Evolutionary conservation across 495 filamentous ascomycete species (phyloP).

Genomic region (Hypomontagnella monticulosa): DNA sequence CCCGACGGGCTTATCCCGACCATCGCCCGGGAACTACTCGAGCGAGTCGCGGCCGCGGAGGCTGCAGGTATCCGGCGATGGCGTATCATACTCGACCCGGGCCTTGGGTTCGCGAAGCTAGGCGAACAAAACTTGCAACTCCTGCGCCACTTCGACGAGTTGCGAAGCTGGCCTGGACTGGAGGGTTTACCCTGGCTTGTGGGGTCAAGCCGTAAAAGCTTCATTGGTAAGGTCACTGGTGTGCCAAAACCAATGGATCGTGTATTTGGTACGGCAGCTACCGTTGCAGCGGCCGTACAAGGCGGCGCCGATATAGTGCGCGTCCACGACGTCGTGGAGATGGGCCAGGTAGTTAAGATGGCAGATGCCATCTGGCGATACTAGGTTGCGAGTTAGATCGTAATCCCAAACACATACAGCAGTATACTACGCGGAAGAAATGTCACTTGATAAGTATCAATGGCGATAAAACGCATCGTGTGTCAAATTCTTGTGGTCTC

Average conservation of each 20-base stretch:
- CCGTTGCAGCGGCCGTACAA: conserved; percentile 84
- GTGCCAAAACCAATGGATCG: conserved; percentile 68
- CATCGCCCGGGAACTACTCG: conserved; percentile 74
- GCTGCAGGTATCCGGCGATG: conserved; percentile 85
- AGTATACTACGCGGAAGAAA: too few relatives aligned
- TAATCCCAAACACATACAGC: not conserved
- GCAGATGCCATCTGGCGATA: conserved; percentile 88
- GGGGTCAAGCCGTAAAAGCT: conserved; percentile 89
- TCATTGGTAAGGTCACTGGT: conserved; percentile 84
- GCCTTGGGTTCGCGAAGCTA: conserved; percentile 91
- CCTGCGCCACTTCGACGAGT: conserved; percentile 68
- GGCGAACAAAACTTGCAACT: conserved; percentile 82
- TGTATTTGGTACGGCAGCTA: conserved; percentile 86
- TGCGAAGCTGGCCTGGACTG: conserved; percentile 71
- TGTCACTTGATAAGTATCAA: too few relatives aligned
- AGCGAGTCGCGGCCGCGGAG: conserved; percentile 79
- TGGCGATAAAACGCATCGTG: too few relatives aligned
- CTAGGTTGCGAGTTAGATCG: conserved; percentile 21
- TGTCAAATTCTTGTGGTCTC: too few relatives aligned
- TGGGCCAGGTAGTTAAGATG: conserved; percentile 87
- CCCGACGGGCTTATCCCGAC: conserved; percentile 76
- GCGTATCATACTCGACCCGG: conserved; percentile 95
- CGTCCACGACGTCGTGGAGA: conserved; percentile 93
- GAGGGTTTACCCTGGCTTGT: conserved; percentile 86
- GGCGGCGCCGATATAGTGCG: conserved; percentile 95